Base-by-base conservation (phyloP, 108 stramenopile genomes). In the Skeletonema costatum region DNA sequence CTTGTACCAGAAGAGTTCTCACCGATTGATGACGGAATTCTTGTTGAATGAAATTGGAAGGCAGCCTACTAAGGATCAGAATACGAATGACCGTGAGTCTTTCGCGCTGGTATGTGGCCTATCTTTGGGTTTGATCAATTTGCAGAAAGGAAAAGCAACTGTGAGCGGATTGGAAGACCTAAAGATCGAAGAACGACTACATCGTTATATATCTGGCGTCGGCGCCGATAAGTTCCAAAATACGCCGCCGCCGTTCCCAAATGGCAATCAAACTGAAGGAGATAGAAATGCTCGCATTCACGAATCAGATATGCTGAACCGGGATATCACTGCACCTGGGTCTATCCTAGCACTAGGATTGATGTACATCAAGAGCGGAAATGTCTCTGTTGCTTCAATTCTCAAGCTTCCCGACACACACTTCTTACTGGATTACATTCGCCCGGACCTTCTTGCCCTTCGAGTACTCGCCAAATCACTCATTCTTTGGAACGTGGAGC, bases 21-120 rank as follows among this genome's bases (percentile, higher is more conserved):
- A 99, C 75, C 86, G 98, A 35, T 87, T 98, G 84, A 98, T 99
- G 97, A 98, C 97, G 2, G 98, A 99, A 64, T 99, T 99, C 70
- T 81, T 99, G 19, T 75, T 99, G 58, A 95, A 91, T 42, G 98
- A 99, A 69, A 98, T 99, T 41, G 94, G 93, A 63, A 92, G 89
- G 61, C 83, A 87, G 46, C 96, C 97, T 4, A 67, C 64, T 9
- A 90, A 85, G 50, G 98, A 97, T 64, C 73, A 77, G 48, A 90
- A 81, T 68, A 73, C 88, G 3, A 77, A 84, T 70, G 95, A 97
- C 69, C 86, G 98, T 46, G 99, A 99, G 74, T 98, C 97, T 12
- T 85, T 97, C 38, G 95, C 98, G 58, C 41, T 76, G 36, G 69
- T 81, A 1, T 81, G 80, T 71, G 80, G 80, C 30, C 64, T 81